Evolutionary conservation across 2,329 filamentous ascomycete species (phyloP), one percentile per base, ranked within the genome.

Genomic region (Aspergillus felis): DNA sequence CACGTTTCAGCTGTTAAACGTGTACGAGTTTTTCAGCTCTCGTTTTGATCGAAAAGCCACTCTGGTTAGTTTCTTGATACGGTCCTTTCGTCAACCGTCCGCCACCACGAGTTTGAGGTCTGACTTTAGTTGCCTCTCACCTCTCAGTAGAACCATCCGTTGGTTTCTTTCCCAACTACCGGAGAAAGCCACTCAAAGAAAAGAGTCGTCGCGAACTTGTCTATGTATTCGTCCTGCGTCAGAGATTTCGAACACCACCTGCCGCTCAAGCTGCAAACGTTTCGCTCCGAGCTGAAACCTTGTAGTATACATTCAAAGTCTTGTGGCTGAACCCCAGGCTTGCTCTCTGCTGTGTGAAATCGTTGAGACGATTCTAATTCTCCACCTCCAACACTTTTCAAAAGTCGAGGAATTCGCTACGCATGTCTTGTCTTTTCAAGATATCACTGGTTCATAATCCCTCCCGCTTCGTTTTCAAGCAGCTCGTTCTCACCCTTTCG

Each of bases 151-250:
- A 72, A 70, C 69, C 67, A 67, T 61, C 59, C 55, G 56, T 61
- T 70, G 69, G 65, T 68, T 72, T 68, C 56, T 67, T 61, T 67
- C 71, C 68, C 70, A 63, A 60, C 62, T 61, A 69, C 65, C 68
- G 68, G 72, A 73, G 70, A 73, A 71, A 73, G 67, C 69, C 68
- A 67, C 64, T 65, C 44, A 24, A 47, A 68, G 66, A 64, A 64
- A 65, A 64, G 62, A 65, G 63, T 66, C 63, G 50, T 66, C 63
- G 74, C 71, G 68, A 71, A 74, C 68, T 81, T 89, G 91, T 96
- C 90, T 95, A 96, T 96, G 92, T 96, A 96, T 96, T 92, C 92
- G 91, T 89, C 91, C 90, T 89, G 89, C 87, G 85, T 85, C 86
- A 86, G 90, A 89, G 87, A 91, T 87, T 92, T 91, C 87, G 90